Percentiles rank a stretch among this genome's conserved stretches.
Conservation (phyloP, 164 flowering plant species). For the Umbilicus rupestris region DNA sequence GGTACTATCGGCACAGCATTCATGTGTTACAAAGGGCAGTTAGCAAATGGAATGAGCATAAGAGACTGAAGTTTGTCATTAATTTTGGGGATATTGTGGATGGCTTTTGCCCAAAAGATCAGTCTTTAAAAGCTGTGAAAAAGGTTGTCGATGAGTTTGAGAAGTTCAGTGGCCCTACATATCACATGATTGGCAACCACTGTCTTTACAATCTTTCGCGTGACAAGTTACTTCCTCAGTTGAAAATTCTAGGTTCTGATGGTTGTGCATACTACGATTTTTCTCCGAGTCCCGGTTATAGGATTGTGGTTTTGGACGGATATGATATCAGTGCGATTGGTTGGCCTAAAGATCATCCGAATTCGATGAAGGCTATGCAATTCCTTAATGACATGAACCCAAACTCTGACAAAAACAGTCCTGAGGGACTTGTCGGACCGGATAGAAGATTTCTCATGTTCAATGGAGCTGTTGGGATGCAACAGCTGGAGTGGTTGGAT, state of each 20-base stretch:
- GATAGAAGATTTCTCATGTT: constrained; percentile 83
- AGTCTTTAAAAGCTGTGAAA: constrained; percentile 46
- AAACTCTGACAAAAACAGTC: constrained; percentile 77
- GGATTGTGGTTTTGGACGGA: constrained; percentile 86
- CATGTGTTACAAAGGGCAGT: constrained; percentile 77
- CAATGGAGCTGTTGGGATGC: constrained; percentile 80
- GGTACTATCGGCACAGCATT: constrained; percentile 77
- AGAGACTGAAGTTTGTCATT: constrained; percentile 46
- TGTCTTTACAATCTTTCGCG: constrained; percentile 95
- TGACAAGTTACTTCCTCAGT: constrained; percentile 41
- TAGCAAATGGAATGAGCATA: constrained; percentile 50
- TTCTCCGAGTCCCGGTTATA: constrained; percentile 58
- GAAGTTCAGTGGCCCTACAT: constrained; percentile 50
- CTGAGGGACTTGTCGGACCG: constrained; percentile 48
- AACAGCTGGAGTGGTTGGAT: constrained; percentile 77
- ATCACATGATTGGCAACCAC: constrained; percentile 93
- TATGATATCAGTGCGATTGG: constrained; percentile 91
- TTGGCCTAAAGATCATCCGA: constrained; percentile 79
- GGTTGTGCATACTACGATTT: constrained; percentile 70
- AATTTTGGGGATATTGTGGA: constrained; percentile 91
- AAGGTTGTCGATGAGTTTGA: constrained; percentile 54
- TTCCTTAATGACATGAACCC: constrained; percentile 63
- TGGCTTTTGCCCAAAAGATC: constrained; percentile 80
- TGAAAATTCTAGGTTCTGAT: constrained; percentile 45
- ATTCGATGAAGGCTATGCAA: constrained; percentile 42